A percentile compares a stretch with the other conserved stretches of the same genome.
phyloP scores from a whole-genome alignment of 345 rosid genomes.

The Atalantia buxifolia region DNA sequence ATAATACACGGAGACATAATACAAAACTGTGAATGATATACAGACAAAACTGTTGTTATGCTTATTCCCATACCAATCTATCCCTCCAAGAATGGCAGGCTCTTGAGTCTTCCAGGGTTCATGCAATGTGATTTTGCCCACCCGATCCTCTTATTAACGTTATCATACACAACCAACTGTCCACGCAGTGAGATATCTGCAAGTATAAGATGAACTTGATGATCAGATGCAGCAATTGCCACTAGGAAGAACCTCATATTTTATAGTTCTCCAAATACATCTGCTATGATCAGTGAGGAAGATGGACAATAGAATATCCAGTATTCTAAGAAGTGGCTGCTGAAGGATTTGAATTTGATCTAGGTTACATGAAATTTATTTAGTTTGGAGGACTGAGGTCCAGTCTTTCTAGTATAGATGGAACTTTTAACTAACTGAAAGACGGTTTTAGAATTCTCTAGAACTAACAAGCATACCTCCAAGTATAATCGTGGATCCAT shows the following conservation, averaged over 20 bases:
- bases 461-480: constrained; percentile 57
- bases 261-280: too few relatives aligned
- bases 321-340: neutral
- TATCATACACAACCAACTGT: constrained; percentile 70
- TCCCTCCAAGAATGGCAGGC: constrained; percentile 35
- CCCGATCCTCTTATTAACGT: constrained; percentile 66
- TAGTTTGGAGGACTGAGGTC: neutral
- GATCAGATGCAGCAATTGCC: neutral
- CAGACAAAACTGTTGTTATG: neutral
- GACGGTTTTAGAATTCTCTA: neutral
- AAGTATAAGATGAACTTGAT: neutral
- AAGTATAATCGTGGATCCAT: constrained; percentile 74
- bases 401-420: neutral
- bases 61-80: neutral
- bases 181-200: constrained; percentile 80
- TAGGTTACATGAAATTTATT: neutral
- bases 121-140: constrained; percentile 65
- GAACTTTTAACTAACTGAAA: neutral
- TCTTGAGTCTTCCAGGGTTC: constrained; percentile 32
- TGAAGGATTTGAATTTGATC: neutral
- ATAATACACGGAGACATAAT: neutral
- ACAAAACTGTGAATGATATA: neutral
- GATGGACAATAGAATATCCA: too few relatives aligned
- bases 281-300: too few relatives aligned
- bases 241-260: too few relatives aligned